Conservation (phyloP, 192 early-diverging fungal genomes). For the Coemansia sp. region DNA sequence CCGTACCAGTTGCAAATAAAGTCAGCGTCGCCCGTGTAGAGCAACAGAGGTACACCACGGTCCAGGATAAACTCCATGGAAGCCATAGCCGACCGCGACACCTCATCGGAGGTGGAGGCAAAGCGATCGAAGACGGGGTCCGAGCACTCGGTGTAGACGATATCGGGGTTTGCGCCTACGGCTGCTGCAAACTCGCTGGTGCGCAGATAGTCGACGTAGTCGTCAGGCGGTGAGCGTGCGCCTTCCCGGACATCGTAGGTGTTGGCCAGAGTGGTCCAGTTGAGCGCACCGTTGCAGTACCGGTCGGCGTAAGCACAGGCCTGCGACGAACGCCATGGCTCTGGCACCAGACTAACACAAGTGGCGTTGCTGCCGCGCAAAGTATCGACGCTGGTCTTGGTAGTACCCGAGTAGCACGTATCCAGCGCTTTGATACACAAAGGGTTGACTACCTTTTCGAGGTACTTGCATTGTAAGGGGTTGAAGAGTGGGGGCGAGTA, state of each 20-base stretch:
- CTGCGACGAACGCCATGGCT: conserved; percentile 16
- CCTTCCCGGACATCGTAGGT: conserved; percentile 63
- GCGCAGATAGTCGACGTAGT: conserved; percentile 64
- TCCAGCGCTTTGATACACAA: conserved; percentile 53
- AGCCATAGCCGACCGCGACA: conserved; percentile 46
- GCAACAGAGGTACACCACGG: conserved; percentile 57
- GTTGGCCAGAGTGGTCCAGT: conserved; percentile 63
- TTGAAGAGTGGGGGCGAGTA: conserved; percentile 35
- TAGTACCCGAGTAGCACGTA: conserved; percentile 54
- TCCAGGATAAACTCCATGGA: conserved; percentile 59
- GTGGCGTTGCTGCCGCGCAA: not conserved
- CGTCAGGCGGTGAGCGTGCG: conserved; percentile 57
- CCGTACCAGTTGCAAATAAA: conserved; percentile 76
- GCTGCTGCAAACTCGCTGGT: conserved; percentile 43
- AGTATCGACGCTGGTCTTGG: not conserved
- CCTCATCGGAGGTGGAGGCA: conserved; percentile 50
- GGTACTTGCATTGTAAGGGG: conserved; percentile 22
- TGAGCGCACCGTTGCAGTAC: conserved; percentile 41
- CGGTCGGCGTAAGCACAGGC: conserved; percentile 34
- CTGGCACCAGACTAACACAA: conserved; percentile 16
- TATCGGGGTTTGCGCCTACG: conserved; percentile 55
- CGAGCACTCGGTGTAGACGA: conserved; percentile 54
- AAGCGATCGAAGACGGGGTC: conserved; percentile 51
- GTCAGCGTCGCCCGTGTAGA: conserved; percentile 82
- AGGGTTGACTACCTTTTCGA: conserved; percentile 48